phyloP scores from a whole-genome alignment of 306 rosid genomes.

The Quercus parvula region DNA sequence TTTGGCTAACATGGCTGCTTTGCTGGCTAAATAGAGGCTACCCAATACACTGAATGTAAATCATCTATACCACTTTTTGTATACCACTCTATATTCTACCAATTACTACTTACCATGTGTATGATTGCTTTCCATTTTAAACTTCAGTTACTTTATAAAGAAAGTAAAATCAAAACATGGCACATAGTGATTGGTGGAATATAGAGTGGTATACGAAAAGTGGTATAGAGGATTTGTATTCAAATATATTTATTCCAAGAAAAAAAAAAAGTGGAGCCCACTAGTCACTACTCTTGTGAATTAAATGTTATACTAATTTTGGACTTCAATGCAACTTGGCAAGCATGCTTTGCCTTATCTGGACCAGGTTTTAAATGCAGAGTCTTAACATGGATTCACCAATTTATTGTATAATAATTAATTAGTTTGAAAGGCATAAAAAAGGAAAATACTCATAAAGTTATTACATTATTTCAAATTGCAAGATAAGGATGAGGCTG shows the following conservation, averaged over 20 bases:
- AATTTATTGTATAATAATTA: not conserved
- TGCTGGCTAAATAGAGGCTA: too few relatives aligned
- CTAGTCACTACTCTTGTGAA: not conserved
- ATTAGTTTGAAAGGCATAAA: not conserved
- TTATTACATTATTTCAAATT: not conserved
- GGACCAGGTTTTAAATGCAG: not conserved
- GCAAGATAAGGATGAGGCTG: not conserved
- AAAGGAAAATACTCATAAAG: not conserved
- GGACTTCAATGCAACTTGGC: not conserved
- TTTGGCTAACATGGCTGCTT: not conserved
- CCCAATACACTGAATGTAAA: too few relatives aligned
- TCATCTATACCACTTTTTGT: too few relatives aligned
- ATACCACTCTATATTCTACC: too few relatives aligned
- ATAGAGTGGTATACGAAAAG: too few relatives aligned
- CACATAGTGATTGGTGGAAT: too few relatives aligned
- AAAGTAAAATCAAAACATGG: too few relatives aligned
- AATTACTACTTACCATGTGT: too few relatives aligned
- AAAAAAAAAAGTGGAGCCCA: not conserved
- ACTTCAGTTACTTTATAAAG: too few relatives aligned
- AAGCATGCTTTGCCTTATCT: not conserved
- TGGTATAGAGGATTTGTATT: too few relatives aligned
- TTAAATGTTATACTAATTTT: not conserved
- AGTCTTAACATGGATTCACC: not conserved
- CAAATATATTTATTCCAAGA: too few relatives aligned
- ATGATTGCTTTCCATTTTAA: too few relatives aligned